Percentiles rank a stretch among this genome's conserved stretches.
These are phyloP conservation scores for Irpex sp. DNA, from an alignment of 1,284 basidiomycete genomes.

Conservation along the genomic window DNA sequence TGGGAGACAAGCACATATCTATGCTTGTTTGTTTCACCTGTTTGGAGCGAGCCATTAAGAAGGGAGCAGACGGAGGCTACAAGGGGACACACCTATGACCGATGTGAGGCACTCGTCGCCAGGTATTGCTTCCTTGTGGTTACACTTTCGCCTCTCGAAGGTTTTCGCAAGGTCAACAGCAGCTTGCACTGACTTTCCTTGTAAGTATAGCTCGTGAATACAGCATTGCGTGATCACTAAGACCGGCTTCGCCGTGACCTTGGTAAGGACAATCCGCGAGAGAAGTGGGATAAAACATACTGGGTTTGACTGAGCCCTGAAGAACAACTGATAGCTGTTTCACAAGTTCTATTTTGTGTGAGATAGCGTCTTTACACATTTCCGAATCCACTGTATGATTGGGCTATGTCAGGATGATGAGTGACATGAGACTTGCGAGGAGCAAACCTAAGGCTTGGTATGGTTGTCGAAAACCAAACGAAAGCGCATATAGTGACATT, in stretches of 20 bases:
- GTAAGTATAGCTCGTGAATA: conserved; percentile 85
- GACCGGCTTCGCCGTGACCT: conserved; percentile 36
- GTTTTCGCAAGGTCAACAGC: conserved; percentile 87
- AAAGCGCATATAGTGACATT: conserved; percentile 82
- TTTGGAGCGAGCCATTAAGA: not conserved
- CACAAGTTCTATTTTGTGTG: conserved; percentile 69
- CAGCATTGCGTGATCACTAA: conserved; percentile 97
- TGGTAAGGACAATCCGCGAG: conserved; percentile 10
- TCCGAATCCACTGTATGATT: conserved; percentile 72
- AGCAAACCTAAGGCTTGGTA: conserved; percentile 82
- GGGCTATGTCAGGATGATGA: conserved; percentile 6
- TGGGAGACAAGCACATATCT: conserved; percentile 86
- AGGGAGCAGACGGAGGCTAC: not conserved
- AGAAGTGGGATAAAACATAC: conserved; percentile 47
- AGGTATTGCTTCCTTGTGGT: conserved; percentile 81
- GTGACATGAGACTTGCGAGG: not conserved
- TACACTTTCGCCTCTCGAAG: conserved; percentile 92
- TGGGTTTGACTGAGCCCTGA: conserved; percentile 85
- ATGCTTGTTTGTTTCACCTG: conserved; percentile 87
- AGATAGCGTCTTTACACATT: conserved; percentile 69
- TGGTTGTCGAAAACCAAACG: conserved; percentile 87
- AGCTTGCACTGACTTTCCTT: conserved; percentile 66
- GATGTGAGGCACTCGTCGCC: conserved; percentile 82
- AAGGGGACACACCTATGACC: conserved; percentile 66
- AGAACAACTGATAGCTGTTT: conserved; percentile 74